Base-by-base conservation (phyloP, 495 filamentous ascomycete genomes). In the Penicillium manginii region DNA sequence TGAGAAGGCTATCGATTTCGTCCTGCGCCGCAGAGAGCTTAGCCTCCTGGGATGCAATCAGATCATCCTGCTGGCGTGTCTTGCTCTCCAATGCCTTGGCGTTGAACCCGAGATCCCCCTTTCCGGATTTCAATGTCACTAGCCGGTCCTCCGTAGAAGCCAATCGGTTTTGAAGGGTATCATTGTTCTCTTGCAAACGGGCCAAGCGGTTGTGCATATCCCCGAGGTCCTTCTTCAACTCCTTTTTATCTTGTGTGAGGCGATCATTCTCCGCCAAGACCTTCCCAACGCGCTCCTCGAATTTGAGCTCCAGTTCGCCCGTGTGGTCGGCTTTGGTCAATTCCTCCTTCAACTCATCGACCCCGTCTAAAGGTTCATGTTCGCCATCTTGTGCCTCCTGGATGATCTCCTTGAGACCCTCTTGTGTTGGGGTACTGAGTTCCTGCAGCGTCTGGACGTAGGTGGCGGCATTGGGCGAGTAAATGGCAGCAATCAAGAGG, bases 401-500 rank as follows among this genome's bases (percentile, higher is more conserved):
- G 22, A 84, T 80, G 4, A 84, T 78, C 54, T 78, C 70, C 55
- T 77, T 78, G 43, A 86, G 73, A 19, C 71, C 66, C 35, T 76
- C 74, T 55, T 83, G 79, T 0, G 76, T 77, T 11, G 73, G 67
- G 2, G 67, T 73, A 51, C 76, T 79, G 42, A 87, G 59, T 12
- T 61, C 70, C 57, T 75, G 73, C 26, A 86, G 78, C 18, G 75
- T 81, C 29, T 78, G 73, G 43, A 88, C 79, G 62, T 88, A 86
- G 29, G 78, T 78, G 43, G 65, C 65, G 14, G 78, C 77, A 52
- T 83, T 80, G 22, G 84, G 81, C 2, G 83, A 84, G 59, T 78
- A 75, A 55, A 87, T 83, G 43, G 84, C 84, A 9, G 84, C 84
- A 40, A 86, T 78, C 15, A 90, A 72, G 54, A 90, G 80, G 53